Base-by-base conservation (phyloP, 495 filamentous ascomycete species). In the Barbatosphaeria neglecta region DNA sequence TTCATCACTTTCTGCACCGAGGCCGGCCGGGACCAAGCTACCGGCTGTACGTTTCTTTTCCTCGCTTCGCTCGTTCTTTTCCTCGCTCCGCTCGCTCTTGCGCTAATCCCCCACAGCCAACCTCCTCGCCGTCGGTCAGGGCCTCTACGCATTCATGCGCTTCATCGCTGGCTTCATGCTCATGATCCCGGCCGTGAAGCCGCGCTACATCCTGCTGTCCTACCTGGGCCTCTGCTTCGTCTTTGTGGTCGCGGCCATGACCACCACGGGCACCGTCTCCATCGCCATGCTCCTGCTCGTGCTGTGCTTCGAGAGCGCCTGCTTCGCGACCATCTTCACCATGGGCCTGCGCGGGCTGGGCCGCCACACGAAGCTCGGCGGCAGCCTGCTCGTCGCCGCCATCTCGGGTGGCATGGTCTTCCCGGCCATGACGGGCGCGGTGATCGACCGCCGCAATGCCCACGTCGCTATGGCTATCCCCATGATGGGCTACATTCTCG, bases 291-390 rank as follows among this genome's bases (percentile, higher is more conserved):
- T 84, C 15, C 75, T 72, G 54, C 58, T 85, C 7, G 78, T 82
- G 10, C 60, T 87, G 17, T 83, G 78, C 65, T 85, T 82, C 61
- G 82, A 83, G 55, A 76, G 72, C 23, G 72, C 68, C 62, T 77
- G 78, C 63, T 86, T 86, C 72, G 76, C 82, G 10, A 81, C 76
- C 38, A 85, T 84, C 57, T 77, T 85, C 58, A 76, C 80, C 6
- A 70, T 86, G 23, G 72, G 76, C 22, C 73, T 87, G 48, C 75
- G 81, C 44, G 82, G 83, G 6, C 69, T 86, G 0, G 82, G 82
- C 5, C 68, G 75, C 15, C 81, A 86, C 64, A 82, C 77, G 33
- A 86, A 86, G 69, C 68, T 73, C 35, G 81, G 81, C 28, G 73
- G 74, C 1, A 74, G 72, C 5, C 74, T 77, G 64, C 62, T 85